phyloP scores from a whole-genome alignment of 768 basidiomycete genomes.

The Rhodotorula diobovata region DNA sequence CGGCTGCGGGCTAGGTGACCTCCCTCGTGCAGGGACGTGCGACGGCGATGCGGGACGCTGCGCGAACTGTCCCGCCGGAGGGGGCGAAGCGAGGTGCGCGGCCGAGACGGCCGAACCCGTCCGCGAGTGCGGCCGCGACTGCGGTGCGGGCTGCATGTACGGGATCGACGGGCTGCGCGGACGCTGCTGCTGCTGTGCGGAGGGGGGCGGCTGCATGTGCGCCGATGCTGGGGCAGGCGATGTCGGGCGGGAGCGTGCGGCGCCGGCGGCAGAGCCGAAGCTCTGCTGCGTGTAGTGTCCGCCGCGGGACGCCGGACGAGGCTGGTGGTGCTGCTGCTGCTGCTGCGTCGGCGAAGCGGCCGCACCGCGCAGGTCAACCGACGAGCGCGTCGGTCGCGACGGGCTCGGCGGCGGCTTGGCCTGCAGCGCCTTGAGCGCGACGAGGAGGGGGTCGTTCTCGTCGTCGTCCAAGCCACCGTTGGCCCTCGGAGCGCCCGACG shows the following conservation, averaged over 20 bases:
- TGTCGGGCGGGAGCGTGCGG: constrained; percentile 10
- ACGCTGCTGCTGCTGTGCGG: constrained; percentile 13
- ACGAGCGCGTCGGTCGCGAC: constrained; percentile 8
- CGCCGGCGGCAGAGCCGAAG: background rate
- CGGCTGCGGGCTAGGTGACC: constrained; percentile 26
- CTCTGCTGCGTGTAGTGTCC: constrained; percentile 15
- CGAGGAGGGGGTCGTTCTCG: constrained; percentile 36
- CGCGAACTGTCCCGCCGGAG: background rate
- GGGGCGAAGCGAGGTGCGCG: constrained; percentile 13
- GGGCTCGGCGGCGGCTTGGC: constrained; percentile 70
- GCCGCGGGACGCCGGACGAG: constrained; percentile 12
- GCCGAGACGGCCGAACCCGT: constrained; percentile 15
- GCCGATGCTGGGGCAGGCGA: constrained; percentile 44
- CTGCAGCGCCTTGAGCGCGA: constrained; percentile 48
- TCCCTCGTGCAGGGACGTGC: constrained; percentile 1
- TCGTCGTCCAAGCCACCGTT: constrained; percentile 39
- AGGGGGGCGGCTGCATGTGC: constrained; percentile 39
- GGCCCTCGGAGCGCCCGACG: constrained; percentile 30
- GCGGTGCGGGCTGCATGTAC: constrained; percentile 80
- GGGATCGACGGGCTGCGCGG: constrained; percentile 45
- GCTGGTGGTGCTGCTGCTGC: background rate
- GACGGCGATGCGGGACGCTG: constrained; percentile 10
- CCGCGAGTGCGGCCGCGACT: constrained; percentile 33
- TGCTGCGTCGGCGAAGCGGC: constrained; percentile 18
- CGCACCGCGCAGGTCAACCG: background rate